A percentile compares a stretch with the other conserved stretches of the same genome.
Conservation (phyloP, 257 asterid genomes). For the Eustoma russellianum region DNA sequence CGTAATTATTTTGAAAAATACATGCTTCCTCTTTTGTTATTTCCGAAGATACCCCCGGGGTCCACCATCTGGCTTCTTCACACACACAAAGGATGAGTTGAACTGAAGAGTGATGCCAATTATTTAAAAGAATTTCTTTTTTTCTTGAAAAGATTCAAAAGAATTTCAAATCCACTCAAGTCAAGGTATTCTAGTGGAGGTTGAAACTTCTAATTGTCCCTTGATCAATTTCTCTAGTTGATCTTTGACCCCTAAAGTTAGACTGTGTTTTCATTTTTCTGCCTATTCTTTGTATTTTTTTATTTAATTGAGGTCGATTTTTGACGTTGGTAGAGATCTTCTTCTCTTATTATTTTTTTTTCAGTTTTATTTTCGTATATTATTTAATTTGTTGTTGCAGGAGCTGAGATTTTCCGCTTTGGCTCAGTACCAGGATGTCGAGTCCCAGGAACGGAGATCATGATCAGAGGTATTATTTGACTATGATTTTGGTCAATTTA, state of each 20-base stretch:
- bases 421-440: conserved; percentile 27
- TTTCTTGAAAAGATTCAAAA: no score
- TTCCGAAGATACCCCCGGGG: no score
- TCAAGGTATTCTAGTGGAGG: conserved; percentile 30
- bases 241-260: conserved; percentile 1
- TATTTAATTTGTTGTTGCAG: conserved; percentile 1
- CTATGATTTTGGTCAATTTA: background rate
- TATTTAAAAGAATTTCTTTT: background rate
- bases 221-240: background rate
- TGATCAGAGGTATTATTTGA: conserved; percentile 41
- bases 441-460: conserved; percentile 44
- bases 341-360: no score
- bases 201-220: conserved; percentile 4
- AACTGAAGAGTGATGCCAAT: conserved; percentile 6
- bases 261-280: conserved; percentile 12
- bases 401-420: conserved; percentile 23
- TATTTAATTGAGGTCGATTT: conserved; percentile 11
- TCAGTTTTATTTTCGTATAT: background rate
- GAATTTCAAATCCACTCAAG: conserved; percentile 8
- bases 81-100: no score
- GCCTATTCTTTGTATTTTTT: background rate
- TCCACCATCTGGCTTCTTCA: no score
- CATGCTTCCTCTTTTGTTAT: no score
- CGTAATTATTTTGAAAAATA: no score
- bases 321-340: background rate